Conservation (phyloP, 768 basidiomycete species). For the Baorangia bicolor region DNA sequence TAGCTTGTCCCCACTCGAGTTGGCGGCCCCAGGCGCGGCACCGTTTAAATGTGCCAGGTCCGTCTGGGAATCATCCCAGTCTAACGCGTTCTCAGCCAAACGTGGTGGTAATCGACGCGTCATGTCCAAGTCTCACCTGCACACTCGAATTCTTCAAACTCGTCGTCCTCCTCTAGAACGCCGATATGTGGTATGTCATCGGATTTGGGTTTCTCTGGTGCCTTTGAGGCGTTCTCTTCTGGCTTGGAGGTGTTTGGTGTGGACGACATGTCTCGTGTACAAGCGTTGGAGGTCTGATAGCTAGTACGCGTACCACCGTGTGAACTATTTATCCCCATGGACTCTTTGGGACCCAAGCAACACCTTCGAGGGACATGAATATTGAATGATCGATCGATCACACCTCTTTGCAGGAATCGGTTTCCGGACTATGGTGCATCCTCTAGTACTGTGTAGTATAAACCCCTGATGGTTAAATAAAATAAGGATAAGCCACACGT, state of each 20-base stretch:
- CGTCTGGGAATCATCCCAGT: conserved; percentile 87
- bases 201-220: conserved; percentile 39
- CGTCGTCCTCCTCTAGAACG: conserved; percentile 95
- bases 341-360: neutral
- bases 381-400: no score
- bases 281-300: neutral
- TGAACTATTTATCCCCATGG: conserved; percentile 5
- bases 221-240: conserved; percentile 28
- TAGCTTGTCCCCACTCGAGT: conserved; percentile 84
- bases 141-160: conserved; percentile 90
- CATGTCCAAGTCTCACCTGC: conserved; percentile 56
- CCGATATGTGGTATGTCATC: conserved; percentile 66
- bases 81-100: conserved; percentile 37
- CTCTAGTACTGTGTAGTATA: conserved; percentile 2
- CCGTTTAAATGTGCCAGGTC: conserved; percentile 78
- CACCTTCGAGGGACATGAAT: no score
- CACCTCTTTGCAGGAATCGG: neutral
- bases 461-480: conserved; percentile 28
- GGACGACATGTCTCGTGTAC: conserved; percentile 37
- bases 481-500: conserved; percentile 32
- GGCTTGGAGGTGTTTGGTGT: conserved; percentile 49
- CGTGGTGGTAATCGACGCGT: neutral
- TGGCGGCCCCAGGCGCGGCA: conserved; percentile 69
- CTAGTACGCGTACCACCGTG: conserved; percentile 23
- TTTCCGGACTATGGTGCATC: neutral